Conservation (phyloP, 2,329 filamentous ascomycete genomes). For the Sporothrix euskadiensis region DNA sequence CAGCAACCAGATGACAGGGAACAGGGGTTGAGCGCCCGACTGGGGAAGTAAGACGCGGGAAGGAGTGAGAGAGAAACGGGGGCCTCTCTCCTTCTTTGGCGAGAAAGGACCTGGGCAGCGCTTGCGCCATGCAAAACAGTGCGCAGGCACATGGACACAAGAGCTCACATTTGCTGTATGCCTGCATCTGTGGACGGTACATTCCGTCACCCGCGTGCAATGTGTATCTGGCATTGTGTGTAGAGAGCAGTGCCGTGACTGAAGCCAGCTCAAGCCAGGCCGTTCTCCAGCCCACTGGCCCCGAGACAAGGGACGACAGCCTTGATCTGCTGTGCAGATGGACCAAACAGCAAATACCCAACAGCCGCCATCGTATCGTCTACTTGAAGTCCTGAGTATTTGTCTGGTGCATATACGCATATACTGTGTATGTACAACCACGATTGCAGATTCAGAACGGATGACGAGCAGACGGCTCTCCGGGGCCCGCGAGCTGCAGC, state of each 20-base stretch:
- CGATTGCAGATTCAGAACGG: background rate
- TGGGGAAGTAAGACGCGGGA: slow-evolving; percentile 10
- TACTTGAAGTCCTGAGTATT: background rate
- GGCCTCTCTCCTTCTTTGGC: background rate
- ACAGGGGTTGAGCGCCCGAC: background rate
- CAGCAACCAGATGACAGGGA: slow-evolving; percentile 2
- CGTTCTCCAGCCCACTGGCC: background rate
- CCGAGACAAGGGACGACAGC: background rate
- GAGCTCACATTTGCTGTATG: background rate
- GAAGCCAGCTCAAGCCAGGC: too few relatives aligned
- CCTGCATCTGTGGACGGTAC: slow-evolving; percentile 1
- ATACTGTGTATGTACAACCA: background rate
- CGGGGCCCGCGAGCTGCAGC: background rate
- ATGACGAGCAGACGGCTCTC: background rate
- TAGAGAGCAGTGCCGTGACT: background rate
- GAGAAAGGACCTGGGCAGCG: background rate
- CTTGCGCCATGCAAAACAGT: slow-evolving; percentile 17
- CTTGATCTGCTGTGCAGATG: background rate
- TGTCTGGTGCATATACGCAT: background rate
- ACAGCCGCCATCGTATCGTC: background rate
- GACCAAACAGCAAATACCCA: background rate
- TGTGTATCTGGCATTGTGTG: background rate
- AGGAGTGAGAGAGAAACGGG: background rate
- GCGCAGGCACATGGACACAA: background rate
- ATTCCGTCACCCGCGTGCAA: background rate